phyloP scores from a whole-genome alignment of 352 stramenopile genomes.

The Globisporangium echinulatum region DNA sequence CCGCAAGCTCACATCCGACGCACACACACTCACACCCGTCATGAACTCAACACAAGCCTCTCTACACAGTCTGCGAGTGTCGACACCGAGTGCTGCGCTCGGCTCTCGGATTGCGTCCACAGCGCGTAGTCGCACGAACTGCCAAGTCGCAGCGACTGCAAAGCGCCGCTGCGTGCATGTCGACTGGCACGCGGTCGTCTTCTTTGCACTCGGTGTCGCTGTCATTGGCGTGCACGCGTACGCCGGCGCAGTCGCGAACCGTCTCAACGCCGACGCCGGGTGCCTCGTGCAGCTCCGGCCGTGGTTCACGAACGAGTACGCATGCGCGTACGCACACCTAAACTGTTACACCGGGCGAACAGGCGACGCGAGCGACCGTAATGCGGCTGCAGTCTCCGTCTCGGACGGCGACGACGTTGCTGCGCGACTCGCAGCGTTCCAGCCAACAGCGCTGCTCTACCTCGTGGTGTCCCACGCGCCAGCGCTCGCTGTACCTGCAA shows the following conservation, averaged over 20 bases:
- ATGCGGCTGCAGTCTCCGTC: neutral
- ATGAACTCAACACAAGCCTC: neutral
- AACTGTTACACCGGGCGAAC: slow-evolving; percentile 13
- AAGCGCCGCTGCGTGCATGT: neutral
- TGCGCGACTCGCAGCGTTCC: slow-evolving; percentile 4
- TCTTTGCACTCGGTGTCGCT: slow-evolving; percentile 4
- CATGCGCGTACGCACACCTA: slow-evolving; percentile 17
- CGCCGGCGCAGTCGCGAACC: neutral
- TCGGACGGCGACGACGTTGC: neutral
- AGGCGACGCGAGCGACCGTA: neutral
- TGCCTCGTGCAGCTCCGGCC: slow-evolving; percentile 11
- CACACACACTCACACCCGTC: too few species aligned
- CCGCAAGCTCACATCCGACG: neutral
- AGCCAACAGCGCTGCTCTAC: slow-evolving; percentile 8
- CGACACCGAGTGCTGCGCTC: neutral
- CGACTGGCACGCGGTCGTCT: slow-evolving; percentile 1
- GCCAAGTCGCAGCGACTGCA: neutral
- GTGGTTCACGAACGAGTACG: slow-evolving; percentile 16
- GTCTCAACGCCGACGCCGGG: neutral
- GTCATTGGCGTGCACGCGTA: slow-evolving; percentile 4
- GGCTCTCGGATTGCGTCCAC: too few species aligned
- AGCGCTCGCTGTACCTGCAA: slow-evolving; percentile 11
- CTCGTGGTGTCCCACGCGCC: slow-evolving; percentile 18
- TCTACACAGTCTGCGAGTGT: neutral
- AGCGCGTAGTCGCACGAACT: neutral